A percentile compares a stretch with the other conserved stretches of the same genome.
phyloP scores from a whole-genome alignment of 1,284 basidiomycete genomes.

The Ceratobasidium sp. region DNA sequence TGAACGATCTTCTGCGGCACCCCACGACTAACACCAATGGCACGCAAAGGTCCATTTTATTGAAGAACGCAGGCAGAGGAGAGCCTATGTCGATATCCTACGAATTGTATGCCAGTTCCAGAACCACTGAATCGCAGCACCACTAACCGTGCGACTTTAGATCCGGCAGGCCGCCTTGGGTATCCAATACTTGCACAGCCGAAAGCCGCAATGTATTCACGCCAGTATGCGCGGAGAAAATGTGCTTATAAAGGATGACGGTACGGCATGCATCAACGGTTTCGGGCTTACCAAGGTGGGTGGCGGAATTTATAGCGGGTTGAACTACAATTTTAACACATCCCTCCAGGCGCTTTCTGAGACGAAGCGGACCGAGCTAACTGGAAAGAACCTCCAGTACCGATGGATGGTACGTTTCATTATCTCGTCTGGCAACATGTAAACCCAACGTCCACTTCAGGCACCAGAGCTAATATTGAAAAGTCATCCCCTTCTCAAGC shows the following conservation, averaged over 20 bases:
- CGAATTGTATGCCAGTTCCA: slow-evolving; percentile 15
- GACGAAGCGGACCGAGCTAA: not conserved
- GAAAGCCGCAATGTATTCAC: slow-evolving; percentile 15
- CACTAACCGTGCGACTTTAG: not conserved
- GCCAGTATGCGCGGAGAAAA: slow-evolving; percentile 31
- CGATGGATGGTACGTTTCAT: slow-evolving; percentile 6
- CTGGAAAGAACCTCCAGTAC: not conserved
- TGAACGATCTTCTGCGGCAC: not conserved
- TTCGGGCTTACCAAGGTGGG: slow-evolving; percentile 25
- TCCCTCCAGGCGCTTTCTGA: not conserved
- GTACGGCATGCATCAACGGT: slow-evolving; percentile 13
- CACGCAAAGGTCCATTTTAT: slow-evolving; percentile 5
- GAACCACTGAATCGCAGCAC: not conserved
- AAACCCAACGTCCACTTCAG: not conserved
- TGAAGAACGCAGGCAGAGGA: not conserved
- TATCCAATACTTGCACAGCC: slow-evolving; percentile 18
- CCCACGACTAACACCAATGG: not conserved
- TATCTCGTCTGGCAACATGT: not conserved
- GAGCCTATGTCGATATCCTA: slow-evolving; percentile 8
- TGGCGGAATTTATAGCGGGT: not conserved
- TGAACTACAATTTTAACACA: not conserved
- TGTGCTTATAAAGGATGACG: slow-evolving; percentile 14
- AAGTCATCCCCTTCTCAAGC: not conserved
- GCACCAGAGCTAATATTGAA: slow-evolving; percentile 13
- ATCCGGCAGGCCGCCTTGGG: slow-evolving; percentile 21